A percentile compares a stretch with the other conserved stretches of the same genome.
phyloP scores from a whole-genome alignment of 176 grass and related monocot genomes.

The Carex parvula region DNA sequence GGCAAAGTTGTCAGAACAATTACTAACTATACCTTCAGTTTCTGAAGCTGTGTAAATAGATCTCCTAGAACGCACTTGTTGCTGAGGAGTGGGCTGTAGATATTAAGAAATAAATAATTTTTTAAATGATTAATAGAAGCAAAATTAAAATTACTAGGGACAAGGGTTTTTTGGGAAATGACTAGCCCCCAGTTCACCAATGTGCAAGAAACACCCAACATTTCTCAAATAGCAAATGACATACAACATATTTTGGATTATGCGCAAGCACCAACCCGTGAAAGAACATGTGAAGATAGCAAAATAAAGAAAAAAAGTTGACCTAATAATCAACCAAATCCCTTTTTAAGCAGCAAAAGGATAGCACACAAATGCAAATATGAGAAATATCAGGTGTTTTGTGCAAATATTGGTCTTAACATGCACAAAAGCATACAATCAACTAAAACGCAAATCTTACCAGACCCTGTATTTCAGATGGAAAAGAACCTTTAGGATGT shows the following conservation, averaged over 20 bases:
- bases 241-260: neutral
- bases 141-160: neutral
- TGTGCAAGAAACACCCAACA: neutral
- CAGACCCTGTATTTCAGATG: neutral
- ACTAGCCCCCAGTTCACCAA: neutral
- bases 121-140: neutral
- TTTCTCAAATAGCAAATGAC: neutral
- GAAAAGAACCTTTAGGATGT: neutral
- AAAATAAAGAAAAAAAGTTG: neutral
- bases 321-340: neutral
- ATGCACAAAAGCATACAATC: neutral
- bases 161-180: neutral
- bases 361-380: neutral
- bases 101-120: neutral
- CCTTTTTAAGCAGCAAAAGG: neutral
- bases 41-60: constrained; percentile 56
- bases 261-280: neutral
- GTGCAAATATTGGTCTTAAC: constrained; percentile 3
- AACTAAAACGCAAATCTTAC: neutral
- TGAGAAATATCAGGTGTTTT: neutral
- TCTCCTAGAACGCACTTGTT: constrained; percentile 72
- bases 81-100: constrained; percentile 70
- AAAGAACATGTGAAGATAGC: neutral
- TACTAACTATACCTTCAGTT: constrained; percentile 49
- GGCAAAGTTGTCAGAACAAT: neutral